Conservation (phyloP, 2,329 filamentous ascomycete genomes). For the Coleophoma eucalyptorum region DNA sequence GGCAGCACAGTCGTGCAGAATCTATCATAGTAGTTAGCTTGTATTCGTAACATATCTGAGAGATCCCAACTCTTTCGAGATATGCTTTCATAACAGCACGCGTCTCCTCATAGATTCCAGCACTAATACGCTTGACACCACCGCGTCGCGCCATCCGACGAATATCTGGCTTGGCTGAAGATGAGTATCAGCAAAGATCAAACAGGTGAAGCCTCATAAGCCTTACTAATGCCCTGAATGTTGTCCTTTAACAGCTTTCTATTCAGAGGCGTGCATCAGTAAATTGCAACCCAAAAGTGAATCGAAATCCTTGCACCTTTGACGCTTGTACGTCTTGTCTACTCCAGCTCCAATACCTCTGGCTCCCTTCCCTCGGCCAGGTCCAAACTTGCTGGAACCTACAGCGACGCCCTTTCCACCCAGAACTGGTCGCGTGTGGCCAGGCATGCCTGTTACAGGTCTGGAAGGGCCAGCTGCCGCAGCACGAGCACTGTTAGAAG, state of each 20-base stretch:
- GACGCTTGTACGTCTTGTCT: neutral
- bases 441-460: too few relatives aligned
- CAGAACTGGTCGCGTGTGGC: neutral
- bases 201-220: too few relatives aligned
- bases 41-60: neutral
- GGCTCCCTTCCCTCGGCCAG: conserved; percentile 10
- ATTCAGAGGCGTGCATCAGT: neutral
- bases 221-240: conserved; percentile 47
- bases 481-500: too few relatives aligned
- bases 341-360: conserved; percentile 6
- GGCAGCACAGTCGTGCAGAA: conserved; percentile 43
- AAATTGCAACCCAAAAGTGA: too few relatives aligned
- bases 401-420: neutral
- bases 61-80: conserved; percentile 5
- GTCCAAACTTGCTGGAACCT: neutral
- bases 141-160: conserved; percentile 69
- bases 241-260: conserved; percentile 47
- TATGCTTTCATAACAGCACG: conserved; percentile 46
- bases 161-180: conserved; percentile 49
- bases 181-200: conserved; percentile 8
- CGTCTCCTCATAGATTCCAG: conserved; percentile 57
- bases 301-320: conserved; percentile 2
- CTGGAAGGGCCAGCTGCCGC: too few relatives aligned
- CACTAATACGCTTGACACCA: conserved; percentile 72
- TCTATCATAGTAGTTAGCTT: conserved; percentile 31